A percentile compares a stretch with the other conserved stretches of the same genome.
These are phyloP conservation scores for Ophiostoma sp. DNA, from an alignment of 2,329 filamentous ascomycete species.

Conservation along the genomic window DNA sequence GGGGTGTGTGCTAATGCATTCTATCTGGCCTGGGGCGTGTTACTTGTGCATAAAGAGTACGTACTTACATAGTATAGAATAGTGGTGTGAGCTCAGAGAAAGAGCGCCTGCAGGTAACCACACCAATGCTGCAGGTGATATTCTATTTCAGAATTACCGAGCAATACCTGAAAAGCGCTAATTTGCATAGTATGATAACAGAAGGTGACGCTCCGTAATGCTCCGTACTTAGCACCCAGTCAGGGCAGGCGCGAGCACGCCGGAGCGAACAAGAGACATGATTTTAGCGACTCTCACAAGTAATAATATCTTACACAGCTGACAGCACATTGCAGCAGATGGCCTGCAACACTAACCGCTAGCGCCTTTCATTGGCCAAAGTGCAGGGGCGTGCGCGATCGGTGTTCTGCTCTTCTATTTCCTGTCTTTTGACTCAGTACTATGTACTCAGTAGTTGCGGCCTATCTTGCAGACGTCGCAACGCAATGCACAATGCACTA, in stretches of 20 bases:
- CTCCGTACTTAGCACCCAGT: not conserved
- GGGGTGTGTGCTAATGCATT: not conserved
- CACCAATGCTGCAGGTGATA: not conserved
- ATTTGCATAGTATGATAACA: not conserved
- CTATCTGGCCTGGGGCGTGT: not conserved
- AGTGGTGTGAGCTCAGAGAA: not conserved
- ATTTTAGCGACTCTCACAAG: no score
- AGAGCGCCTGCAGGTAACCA: slow-evolving; percentile 4
- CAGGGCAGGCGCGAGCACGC: not conserved
- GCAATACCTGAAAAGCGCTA: not conserved
- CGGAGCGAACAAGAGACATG: not conserved
- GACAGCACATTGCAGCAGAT: not conserved
- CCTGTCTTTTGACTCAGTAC: not conserved
- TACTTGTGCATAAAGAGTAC: not conserved
- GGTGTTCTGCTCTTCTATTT: not conserved
- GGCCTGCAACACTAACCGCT: not conserved
- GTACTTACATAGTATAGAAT: not conserved
- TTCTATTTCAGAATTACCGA: not conserved
- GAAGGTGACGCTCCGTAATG: not conserved
- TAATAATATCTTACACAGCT: no score
- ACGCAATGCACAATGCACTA: not conserved
- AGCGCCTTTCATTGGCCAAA: slow-evolving; percentile 25
- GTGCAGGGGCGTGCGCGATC: slow-evolving; percentile 17
- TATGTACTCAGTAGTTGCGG: not conserved
- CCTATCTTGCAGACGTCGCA: not conserved